These are phyloP conservation scores for Iris pallida DNA, from an alignment of 116 monocot genomes.

Conservation along the genomic window DNA sequence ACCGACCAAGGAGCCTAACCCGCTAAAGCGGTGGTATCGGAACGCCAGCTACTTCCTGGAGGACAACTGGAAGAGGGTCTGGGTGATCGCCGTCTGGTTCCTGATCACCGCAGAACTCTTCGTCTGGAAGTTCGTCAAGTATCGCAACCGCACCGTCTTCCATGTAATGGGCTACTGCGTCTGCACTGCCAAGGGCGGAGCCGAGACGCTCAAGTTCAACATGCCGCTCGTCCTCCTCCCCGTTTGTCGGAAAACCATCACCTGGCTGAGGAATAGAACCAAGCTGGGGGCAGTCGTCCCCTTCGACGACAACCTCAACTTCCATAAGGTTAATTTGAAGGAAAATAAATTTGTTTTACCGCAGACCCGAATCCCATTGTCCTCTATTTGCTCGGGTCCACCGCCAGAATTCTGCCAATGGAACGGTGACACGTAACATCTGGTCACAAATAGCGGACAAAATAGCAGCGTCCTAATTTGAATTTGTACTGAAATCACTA, in stretches of 20 bases:
- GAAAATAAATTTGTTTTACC: too few species aligned
- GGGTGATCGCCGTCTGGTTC: conserved; percentile 68
- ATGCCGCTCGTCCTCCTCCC: conserved; percentile 84
- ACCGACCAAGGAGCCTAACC: conserved; percentile 62
- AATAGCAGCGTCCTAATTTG: too few species aligned
- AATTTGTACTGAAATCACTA: too few species aligned
- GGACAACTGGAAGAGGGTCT: conserved; percentile 75
- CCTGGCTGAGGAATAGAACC: conserved; percentile 75
- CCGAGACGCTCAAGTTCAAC: conserved; percentile 84
- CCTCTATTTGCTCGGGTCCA: too few species aligned
- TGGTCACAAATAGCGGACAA: too few species aligned
- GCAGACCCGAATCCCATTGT: too few species aligned
- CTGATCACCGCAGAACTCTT: conserved; percentile 51
- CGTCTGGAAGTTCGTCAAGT: conserved; percentile 70
- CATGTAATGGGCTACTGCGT: conserved; percentile 87
- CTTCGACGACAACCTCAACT: conserved; percentile 89
- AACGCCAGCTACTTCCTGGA: conserved; percentile 53
- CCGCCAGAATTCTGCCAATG: too few species aligned
- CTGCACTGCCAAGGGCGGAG: conserved; percentile 71
- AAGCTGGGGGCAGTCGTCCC: conserved; percentile 52
- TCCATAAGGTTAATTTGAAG: too few species aligned
- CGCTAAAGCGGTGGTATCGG: conserved; percentile 39
- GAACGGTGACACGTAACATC: too few species aligned
- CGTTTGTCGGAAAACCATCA: conserved; percentile 85
- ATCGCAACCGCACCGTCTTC: conserved; percentile 50